Conservation (phyloP, 495 filamentous ascomycete genomes). For the Trichoderma asperelloides region DNA sequence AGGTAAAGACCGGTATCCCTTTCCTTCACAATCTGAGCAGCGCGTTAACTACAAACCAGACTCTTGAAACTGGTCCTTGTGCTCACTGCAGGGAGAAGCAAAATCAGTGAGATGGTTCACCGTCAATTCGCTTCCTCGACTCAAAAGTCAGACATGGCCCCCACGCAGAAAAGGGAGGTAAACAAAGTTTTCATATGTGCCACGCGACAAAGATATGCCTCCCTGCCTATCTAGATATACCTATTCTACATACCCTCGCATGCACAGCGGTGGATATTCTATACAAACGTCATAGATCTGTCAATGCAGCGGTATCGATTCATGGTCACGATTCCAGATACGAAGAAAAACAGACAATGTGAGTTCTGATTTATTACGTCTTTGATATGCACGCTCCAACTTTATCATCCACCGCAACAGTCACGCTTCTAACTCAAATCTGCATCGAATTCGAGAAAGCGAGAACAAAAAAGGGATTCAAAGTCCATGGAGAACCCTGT, state of each 20-base stretch:
- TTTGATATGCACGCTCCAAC: neutral
- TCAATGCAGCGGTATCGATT: neutral
- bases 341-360: neutral
- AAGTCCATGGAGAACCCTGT: neutral
- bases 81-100: neutral
- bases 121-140: neutral
- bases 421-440: neutral
- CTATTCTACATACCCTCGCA: too few relatives aligned
- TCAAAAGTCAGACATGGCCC: too few relatives aligned
- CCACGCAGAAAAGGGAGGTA: too few relatives aligned
- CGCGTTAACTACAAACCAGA: neutral
- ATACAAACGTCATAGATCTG: too few relatives aligned
- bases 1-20: neutral
- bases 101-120: neutral
- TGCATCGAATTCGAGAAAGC: neutral
- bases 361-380: constrained; percentile 3
- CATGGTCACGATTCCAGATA: neutral
- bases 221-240: too few relatives aligned
- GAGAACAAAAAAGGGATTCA: neutral
- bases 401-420: neutral
- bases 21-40: neutral
- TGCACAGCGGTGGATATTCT: too few relatives aligned
- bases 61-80: neutral
- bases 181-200: too few relatives aligned
- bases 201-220: too few relatives aligned